Evolutionary conservation across 2,329 filamentous ascomycete species (phyloP).

Genomic region (Colletotrichum liaoningense): DNA sequence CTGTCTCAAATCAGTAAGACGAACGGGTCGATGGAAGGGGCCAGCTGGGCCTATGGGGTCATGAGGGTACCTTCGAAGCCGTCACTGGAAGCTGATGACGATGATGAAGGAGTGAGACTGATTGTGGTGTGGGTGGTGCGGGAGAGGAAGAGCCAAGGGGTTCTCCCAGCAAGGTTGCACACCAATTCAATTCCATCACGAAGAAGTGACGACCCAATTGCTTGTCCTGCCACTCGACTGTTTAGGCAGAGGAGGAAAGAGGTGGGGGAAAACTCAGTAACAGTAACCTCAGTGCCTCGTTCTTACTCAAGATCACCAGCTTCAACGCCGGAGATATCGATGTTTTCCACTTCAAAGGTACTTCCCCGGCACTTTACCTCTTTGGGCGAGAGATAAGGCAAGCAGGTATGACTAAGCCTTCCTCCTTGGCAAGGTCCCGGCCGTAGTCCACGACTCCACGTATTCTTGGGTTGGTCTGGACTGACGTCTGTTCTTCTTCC

Average conservation of each 20-base stretch:
- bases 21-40: neutral
- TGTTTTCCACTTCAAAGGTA: neutral
- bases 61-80: constrained; percentile 9
- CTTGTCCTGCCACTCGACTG: neutral
- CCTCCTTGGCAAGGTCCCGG: neutral
- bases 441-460: no score
- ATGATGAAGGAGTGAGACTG: constrained; percentile 21
- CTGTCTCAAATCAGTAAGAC: constrained; percentile 2
- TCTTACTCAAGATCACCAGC: neutral
- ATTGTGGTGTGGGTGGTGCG: neutral
- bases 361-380: neutral
- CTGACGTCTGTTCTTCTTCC: neutral
- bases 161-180: neutral
- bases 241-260: constrained; percentile 6
- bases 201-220: neutral
- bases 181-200: neutral
- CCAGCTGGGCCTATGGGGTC: constrained; percentile 2
- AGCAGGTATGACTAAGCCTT: neutral
- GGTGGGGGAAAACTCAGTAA: neutral
- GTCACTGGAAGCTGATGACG: constrained; percentile 6
- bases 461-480: no score
- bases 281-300: neutral
- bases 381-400: neutral
- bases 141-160: neutral
- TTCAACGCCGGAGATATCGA: neutral